A percentile compares a stretch with the other conserved stretches of the same genome.
Conservation (phyloP, 495 filamentous ascomycete species). For the Xanthoparmelia taractica region DNA sequence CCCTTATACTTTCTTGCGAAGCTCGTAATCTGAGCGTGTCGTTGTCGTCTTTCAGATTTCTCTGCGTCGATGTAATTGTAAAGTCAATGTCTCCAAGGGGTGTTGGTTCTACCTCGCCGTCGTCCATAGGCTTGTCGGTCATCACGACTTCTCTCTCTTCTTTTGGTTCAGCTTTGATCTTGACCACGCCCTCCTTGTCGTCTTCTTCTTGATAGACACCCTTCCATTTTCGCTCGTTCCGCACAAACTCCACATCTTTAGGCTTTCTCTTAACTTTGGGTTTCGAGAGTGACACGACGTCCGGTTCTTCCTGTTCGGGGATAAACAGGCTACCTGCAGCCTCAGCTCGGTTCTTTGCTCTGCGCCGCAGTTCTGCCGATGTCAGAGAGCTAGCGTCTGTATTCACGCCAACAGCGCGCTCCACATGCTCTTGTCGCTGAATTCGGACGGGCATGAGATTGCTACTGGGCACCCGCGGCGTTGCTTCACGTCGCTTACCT, state of each 20-base stretch:
- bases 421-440: constrained; percentile 45
- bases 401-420: constrained; percentile 42
- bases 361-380: constrained; percentile 36
- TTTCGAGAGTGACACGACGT: constrained; percentile 1
- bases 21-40: no score
- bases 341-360: constrained; percentile 30
- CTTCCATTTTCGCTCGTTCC: constrained; percentile 29
- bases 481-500: constrained; percentile 32
- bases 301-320: constrained; percentile 14
- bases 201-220: constrained; percentile 28
- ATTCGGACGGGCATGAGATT: constrained; percentile 43
- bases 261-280: constrained; percentile 17
- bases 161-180: constrained; percentile 40
- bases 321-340: constrained; percentile 22
- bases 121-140: constrained; percentile 28
- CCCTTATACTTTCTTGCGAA: neutral
- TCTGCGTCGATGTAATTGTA: neutral
- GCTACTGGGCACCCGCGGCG: constrained; percentile 19
- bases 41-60: neutral
- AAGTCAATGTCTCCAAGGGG: neutral
- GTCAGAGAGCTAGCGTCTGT: constrained; percentile 45
- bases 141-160: constrained; percentile 36
- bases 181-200: constrained; percentile 22
- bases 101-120: neutral
- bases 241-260: constrained; percentile 30